phyloP scores from a whole-genome alignment of 2,329 filamentous ascomycete species.

The Penicillium sp. region DNA sequence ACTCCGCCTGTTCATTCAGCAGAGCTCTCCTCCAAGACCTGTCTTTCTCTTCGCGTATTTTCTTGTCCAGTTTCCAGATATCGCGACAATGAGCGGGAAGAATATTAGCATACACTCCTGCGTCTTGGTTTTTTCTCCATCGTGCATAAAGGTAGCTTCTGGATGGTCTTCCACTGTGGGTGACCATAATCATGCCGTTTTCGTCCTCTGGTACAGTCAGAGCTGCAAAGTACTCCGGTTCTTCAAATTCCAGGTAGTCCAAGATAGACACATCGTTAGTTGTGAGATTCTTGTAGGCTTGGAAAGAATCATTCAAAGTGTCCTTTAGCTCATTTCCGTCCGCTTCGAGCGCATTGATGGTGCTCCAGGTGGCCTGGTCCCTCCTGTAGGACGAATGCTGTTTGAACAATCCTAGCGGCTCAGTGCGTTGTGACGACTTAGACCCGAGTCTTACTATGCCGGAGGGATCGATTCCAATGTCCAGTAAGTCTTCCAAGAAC shows the following conservation, averaged over 20 bases:
- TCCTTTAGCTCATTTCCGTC: conserved; percentile 34
- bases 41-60: conserved; percentile 38
- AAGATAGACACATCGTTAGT: conserved; percentile 32
- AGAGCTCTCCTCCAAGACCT: conserved; percentile 48
- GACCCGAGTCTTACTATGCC: conserved; percentile 63
- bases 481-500: conserved; percentile 62
- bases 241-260: conserved; percentile 55
- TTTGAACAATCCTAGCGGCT: conserved; percentile 47
- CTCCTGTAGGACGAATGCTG: conserved; percentile 39
- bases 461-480: conserved; percentile 53
- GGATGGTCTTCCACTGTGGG: conserved; percentile 46
- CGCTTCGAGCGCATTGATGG: conserved; percentile 45
- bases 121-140: conserved; percentile 52
- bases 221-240: conserved; percentile 55
- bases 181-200: conserved; percentile 50
- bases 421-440: conserved; percentile 54
- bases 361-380: conserved; percentile 34
- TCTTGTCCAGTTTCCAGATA: conserved; percentile 47
- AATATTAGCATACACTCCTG: conserved; percentile 52
- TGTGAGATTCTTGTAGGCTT: conserved; percentile 15
- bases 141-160: conserved; percentile 52
- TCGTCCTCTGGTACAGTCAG: conserved; percentile 51
- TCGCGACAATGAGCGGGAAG: neutral
- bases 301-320: conserved; percentile 20
- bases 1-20: conserved; percentile 50